Evolutionary conservation across 352 stramenopile genomes (phyloP), one percentile per base, ranked within the genome.

Genomic region (Phytophthora sojae): DNA sequence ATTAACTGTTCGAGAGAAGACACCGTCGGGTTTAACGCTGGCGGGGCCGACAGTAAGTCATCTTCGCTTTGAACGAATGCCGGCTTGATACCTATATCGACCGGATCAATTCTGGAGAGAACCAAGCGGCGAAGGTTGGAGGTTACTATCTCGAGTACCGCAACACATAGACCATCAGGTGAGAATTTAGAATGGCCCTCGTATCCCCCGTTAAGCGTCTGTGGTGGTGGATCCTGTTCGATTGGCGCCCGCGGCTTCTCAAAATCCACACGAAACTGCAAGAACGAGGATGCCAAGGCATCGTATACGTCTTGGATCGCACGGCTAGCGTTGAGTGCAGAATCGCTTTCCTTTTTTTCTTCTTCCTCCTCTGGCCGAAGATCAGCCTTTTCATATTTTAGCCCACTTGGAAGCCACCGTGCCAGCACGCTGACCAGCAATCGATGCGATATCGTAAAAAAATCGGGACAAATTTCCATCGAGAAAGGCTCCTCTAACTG

Each of bases 91-190:
- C 87, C 89, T 51, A 95, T 86, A 37, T 96, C 88, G 21, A 71
- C 67, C 0, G 90, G 90, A 65, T 96, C 82, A 23, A 96, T 79
- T 23, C 77, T 84, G 9, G 88, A 95, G 15, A 96, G 68, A 25
- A 96, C 88, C 39, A 96, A 73, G 2, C 90, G 88, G 7, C 90
- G 80, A 58, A 96, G 87, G 63, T 96, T 95, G 19, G 85, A 90
- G 21, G 81, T 94, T 39, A 96, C 70, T 42, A 93, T 88, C 76
- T 96, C 67, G 23, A 96, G 61, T 3, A 95, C 61, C 44, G 88
- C 85, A 47, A 94, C 84, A 32, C 86, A 93, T 61, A 93, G 79
- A 12, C 75, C 75, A 56, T 92, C 86, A 4, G 89, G 86, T 6
- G 81, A 88, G 53, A 76, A 71, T 47, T 67, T 77, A 6, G 60